Conservation (phyloP, 2,329 filamentous ascomycete genomes). For the Ascochyta koolunga region DNA sequence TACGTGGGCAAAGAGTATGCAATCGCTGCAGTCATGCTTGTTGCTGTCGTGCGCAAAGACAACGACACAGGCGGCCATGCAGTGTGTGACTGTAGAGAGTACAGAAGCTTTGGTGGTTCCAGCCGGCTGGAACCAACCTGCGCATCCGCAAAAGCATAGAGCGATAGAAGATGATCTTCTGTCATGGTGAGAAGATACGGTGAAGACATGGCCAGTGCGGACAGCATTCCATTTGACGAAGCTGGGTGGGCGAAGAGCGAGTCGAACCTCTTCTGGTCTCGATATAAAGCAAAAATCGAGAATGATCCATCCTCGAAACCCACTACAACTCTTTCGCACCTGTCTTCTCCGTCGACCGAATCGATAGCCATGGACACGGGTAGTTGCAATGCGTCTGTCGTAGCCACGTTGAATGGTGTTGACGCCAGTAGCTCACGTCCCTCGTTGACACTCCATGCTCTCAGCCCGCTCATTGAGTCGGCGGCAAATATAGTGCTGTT, state of each 20-base stretch:
- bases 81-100: conserved; percentile 80
- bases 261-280: conserved; percentile 52
- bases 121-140: conserved; percentile 10
- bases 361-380: conserved; percentile 73
- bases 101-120: conserved; percentile 65
- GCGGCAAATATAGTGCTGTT: conserved; percentile 80
- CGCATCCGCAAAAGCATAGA: conserved; percentile 68
- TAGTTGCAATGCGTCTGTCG: conserved; percentile 25
- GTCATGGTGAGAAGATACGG: conserved; percentile 84
- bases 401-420: conserved; percentile 29
- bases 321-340: conserved; percentile 42
- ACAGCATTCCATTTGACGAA: conserved; percentile 69
- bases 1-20: conserved; percentile 83
- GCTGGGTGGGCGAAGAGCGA: conserved; percentile 64
- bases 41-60: conserved; percentile 73
- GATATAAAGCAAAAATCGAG: conserved; percentile 68
- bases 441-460: conserved; percentile 75
- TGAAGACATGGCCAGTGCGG: conserved; percentile 72
- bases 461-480: conserved; percentile 71
- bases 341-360: conserved; percentile 33
- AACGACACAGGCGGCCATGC: conserved; percentile 79
- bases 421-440: conserved; percentile 64
- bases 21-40: conserved; percentile 77
- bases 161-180: conserved; percentile 71
- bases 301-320: conserved; percentile 57